Evolutionary conservation across 2,329 filamentous ascomycete genomes (phyloP).

Genomic region (Colletotrichum lini): DNA sequence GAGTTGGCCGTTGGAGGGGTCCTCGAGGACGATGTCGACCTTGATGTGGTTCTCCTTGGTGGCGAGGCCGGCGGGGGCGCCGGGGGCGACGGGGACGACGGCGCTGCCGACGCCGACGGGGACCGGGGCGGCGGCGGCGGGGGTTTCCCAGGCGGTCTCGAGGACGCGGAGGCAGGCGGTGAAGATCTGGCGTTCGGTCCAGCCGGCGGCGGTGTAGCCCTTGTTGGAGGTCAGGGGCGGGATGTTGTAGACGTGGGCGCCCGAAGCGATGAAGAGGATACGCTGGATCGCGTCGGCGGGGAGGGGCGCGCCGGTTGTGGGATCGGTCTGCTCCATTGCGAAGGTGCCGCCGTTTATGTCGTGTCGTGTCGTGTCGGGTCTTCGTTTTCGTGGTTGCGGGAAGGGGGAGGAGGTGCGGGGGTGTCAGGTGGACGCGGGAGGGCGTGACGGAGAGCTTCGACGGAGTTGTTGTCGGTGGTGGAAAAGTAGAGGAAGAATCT

Average conservation of each 20-base stretch:
- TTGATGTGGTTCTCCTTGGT: conserved; percentile 68
- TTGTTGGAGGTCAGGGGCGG: conserved; percentile 83
- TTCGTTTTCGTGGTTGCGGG: background rate
- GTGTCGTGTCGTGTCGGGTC: background rate
- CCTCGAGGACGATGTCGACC: conserved; percentile 84
- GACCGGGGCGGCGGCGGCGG: conserved; percentile 44
- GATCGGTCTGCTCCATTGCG: conserved; percentile 76
- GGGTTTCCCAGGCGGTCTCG: conserved; percentile 74
- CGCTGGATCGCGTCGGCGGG: conserved; percentile 86
- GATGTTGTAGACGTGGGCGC: conserved; percentile 90
- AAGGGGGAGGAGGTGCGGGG: too few relatives aligned
- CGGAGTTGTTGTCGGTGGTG: conserved; percentile 17
- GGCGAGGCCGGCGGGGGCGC: conserved; percentile 29
- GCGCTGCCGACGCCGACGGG: conserved; percentile 38
- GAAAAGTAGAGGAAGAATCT: conserved; percentile 16
- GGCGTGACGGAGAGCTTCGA: conserved; percentile 6
- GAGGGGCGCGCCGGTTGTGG: conserved; percentile 77
- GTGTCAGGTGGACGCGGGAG: conserved; percentile 3
- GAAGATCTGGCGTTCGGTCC: conserved; percentile 88
- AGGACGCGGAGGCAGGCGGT: conserved; percentile 85
- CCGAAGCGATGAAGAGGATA: conserved; percentile 81
- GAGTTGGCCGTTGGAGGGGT: conserved; percentile 78
- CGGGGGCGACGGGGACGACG: conserved; percentile 36
- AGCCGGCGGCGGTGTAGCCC: conserved; percentile 83
- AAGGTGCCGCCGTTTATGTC: background rate